Percentiles rank a stretch among this genome's conserved stretches.
Conservation (phyloP, 2,329 filamentous ascomycete species). For the Claviceps maximensis region DNA sequence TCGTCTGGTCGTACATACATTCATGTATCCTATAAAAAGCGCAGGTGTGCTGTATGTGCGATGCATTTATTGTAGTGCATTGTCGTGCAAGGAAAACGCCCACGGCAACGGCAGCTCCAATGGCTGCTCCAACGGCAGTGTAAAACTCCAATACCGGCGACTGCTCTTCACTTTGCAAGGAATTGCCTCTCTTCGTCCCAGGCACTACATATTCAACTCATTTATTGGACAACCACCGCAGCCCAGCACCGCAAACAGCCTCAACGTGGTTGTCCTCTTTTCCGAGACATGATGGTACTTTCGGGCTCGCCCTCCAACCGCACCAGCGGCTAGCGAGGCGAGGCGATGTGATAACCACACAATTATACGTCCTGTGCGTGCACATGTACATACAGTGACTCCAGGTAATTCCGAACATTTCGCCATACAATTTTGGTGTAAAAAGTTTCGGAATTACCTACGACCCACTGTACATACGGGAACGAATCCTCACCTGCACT, state of each 20-base stretch:
- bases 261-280: neutral
- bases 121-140: neutral
- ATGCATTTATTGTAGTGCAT: no score
- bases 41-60: neutral
- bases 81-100: neutral
- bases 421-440: no score
- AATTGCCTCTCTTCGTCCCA: neutral
- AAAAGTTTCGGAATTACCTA: no score
- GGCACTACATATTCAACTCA: neutral
- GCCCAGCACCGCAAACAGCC: neutral
- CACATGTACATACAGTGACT: no score
- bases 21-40: neutral
- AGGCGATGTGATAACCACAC: neutral
- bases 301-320: neutral
- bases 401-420: no score
- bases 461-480: no score
- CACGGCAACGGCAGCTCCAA: neutral
- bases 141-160: neutral
- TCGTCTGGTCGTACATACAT: neutral
- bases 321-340: neutral
- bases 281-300: neutral
- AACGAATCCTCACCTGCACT: neutral
- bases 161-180: neutral
- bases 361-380: no score
- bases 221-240: neutral